A percentile compares a stretch with the other conserved stretches of the same genome.
phyloP scores from a whole-genome alignment of 1,284 basidiomycete genomes.

The Tilletia walkeri region DNA sequence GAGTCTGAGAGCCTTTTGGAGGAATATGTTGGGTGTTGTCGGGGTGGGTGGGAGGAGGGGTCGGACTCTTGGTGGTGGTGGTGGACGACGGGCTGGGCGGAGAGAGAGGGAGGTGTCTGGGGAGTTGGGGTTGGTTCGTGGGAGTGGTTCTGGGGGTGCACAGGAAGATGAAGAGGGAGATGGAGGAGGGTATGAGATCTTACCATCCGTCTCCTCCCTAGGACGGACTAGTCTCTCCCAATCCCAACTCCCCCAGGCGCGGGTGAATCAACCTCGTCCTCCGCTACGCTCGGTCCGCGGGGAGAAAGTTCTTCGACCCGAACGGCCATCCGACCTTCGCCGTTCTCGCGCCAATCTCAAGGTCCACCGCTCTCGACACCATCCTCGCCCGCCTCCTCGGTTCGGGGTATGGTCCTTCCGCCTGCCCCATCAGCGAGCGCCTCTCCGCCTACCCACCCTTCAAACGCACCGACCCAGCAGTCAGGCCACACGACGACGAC shows the following conservation, averaged over 20 bases:
- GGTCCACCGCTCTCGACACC: background rate
- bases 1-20: too few species aligned
- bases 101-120: too few species aligned
- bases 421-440: background rate
- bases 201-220: background rate
- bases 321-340: conserved; percentile 5
- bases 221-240: background rate
- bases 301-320: background rate
- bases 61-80: too few species aligned
- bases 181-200: background rate
- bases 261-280: background rate
- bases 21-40: too few species aligned
- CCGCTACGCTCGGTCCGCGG: background rate
- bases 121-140: too few species aligned
- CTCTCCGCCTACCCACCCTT: background rate
- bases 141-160: too few species aligned
- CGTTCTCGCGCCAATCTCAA: background rate
- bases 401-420: conserved; percentile 7
- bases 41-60: too few species aligned
- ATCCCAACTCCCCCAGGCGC: background rate
- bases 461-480: background rate
- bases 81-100: too few species aligned
- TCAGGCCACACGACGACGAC: too few species aligned
- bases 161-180: too few species aligned
- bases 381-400: background rate